Evolutionary conservation across 306 rosid genomes (phyloP).

Genomic region (Vachellia collinsii): DNA sequence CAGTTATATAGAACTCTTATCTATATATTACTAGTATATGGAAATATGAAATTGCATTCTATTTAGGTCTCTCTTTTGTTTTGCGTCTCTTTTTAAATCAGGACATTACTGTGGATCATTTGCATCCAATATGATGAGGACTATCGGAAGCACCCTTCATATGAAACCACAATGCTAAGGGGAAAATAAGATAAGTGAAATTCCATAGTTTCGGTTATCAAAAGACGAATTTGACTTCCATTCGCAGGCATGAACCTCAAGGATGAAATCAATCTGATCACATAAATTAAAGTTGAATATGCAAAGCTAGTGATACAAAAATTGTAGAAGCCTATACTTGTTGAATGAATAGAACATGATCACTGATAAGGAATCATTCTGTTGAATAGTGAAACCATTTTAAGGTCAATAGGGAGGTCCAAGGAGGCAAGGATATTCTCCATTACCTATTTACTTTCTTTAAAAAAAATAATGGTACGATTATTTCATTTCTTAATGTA

Average conservation of each 20-base stretch:
- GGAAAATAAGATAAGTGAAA: neutral
- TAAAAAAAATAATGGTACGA: neutral
- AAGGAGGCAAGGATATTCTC: neutral
- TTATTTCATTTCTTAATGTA: neutral
- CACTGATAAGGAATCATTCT: neutral
- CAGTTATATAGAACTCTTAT: neutral
- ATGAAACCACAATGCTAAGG: neutral
- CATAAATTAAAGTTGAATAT: neutral
- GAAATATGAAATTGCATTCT: constrained; percentile 8
- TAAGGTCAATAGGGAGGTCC: neutral
- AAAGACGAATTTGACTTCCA: neutral
- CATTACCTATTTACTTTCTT: neutral
- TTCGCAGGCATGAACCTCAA: neutral
- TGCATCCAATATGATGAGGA: neutral
- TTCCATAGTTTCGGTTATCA: neutral
- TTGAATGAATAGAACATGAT: neutral
- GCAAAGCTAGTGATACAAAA: neutral
- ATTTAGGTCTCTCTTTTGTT: neutral
- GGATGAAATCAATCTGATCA: neutral
- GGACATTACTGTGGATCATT: neutral
- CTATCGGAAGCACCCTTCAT: neutral
- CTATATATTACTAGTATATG: neutral
- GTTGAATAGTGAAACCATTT: neutral
- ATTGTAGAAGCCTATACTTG: neutral
- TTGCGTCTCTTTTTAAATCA: neutral